Evolutionary conservation across 179 eudicot genomes (phyloP).

Genomic region (Heliamphora pulchella): DNA sequence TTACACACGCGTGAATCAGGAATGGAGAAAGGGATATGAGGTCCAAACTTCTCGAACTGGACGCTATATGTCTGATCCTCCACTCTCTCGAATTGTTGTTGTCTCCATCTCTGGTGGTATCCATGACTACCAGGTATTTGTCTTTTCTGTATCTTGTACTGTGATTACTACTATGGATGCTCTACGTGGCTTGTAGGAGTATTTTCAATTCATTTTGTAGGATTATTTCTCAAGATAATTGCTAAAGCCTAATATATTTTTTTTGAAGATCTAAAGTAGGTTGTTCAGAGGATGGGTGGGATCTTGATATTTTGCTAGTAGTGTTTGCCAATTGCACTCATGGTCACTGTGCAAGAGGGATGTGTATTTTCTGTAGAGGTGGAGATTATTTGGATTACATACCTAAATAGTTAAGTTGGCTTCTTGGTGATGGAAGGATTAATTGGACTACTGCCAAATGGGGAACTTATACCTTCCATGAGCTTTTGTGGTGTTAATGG

Average conservation of each 20-base stretch:
- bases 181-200: background rate
- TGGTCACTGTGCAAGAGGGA: background rate
- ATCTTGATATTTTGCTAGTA: background rate
- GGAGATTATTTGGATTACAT: background rate
- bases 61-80: slow-evolving; percentile 44
- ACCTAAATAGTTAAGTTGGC: background rate
- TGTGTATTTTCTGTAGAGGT: background rate
- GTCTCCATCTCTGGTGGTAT: slow-evolving; percentile 79
- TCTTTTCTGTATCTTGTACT: background rate
- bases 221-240: background rate
- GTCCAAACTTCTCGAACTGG: slow-evolving; percentile 48
- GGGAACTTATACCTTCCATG: too few relatives aligned
- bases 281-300: background rate
- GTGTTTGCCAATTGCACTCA: background rate
- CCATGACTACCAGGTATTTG: slow-evolving; percentile 83
- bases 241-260: too few relatives aligned
- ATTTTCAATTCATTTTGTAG: background rate
- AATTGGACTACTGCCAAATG: too few relatives aligned
- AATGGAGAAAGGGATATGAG: slow-evolving; percentile 85
- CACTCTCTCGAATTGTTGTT: slow-evolving; percentile 56
- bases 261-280: background rate
- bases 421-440: too few relatives aligned
- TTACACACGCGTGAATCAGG: slow-evolving; percentile 60
- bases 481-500: too few relatives aligned
- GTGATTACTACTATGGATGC: background rate